Base-by-base conservation (phyloP, 2,329 filamentous ascomycete genomes). In the Hypoxylon rubiginosum region DNA sequence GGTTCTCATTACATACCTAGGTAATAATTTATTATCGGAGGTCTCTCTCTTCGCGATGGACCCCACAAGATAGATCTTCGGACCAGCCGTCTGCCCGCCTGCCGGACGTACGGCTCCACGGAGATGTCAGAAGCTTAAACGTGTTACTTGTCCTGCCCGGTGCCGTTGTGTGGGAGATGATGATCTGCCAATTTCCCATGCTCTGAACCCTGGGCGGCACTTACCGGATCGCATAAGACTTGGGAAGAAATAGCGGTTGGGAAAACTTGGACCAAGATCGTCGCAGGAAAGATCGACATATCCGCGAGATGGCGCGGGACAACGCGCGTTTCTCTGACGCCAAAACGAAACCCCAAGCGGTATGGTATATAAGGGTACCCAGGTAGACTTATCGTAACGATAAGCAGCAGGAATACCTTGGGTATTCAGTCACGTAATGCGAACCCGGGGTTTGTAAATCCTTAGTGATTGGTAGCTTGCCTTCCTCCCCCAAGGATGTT, bases 41-140 rank as follows among this genome's bases (percentile, higher is more conserved):
- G 58, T 53, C 52, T 30, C 52, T 30, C 52, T 62, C 51, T 46
- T 48, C 24, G 51, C 41, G 60, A 67, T 64, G 58, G 63, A 64
- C 64, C 67, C 67, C 67, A 67, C 67, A 57, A 64, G 56, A 64
- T 69, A 32, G 56, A 58, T 63, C 63, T 61, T 51, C 59, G 59
- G 64, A 48, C 39, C 39, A 49, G 19, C 63, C 60, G 63, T 62
- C 58, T 28, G 63, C 30, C 66, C 64, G 58, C 53, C 53, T 39
- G 55, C 64, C 64, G 64, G 60, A 24, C 43, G 45, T 49, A n/a
- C 64, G 67, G 67, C 60, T 60, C 58, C 61, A 64, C 60, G 67
- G 50, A 62, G 32, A 41, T 65, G 64, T 64, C 57, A 64, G 65
- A 64, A 69, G 55, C 53, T 68, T 63, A 43, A 43, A 50, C 46